Evolutionary conservation across 441 rosid species (phyloP).

Genomic region (Gossypium schwendimanii): DNA sequence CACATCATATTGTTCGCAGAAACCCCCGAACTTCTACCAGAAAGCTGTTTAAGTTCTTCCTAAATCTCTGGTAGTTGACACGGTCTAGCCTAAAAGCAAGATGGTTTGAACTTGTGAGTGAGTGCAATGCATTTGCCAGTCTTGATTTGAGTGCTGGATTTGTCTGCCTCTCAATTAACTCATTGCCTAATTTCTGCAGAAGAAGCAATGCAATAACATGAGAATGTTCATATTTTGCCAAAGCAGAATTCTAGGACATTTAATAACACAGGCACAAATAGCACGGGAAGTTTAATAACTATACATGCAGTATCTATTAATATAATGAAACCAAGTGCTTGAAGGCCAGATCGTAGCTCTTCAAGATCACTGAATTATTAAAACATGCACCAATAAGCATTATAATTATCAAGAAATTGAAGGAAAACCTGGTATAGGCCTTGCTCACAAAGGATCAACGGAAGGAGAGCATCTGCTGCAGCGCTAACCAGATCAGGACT

Average conservation of each 20-base stretch:
- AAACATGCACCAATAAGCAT: background rate
- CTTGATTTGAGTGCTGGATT: slow-evolving; percentile 51
- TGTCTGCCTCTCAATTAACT: slow-evolving; percentile 68
- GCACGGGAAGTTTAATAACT: background rate
- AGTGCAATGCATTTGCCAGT: slow-evolving; percentile 66
- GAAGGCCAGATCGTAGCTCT: background rate
- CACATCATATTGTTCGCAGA: slow-evolving; percentile 37
- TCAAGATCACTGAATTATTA: background rate
- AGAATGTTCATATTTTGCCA: background rate
- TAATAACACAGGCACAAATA: background rate
- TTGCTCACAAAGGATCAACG: slow-evolving; percentile 89
- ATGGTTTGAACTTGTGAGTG: slow-evolving; percentile 78
- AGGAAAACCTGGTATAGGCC: slow-evolving; percentile 68
- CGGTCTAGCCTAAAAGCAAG: slow-evolving; percentile 75
- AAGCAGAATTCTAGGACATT: background rate
- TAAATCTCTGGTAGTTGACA: slow-evolving; percentile 75
- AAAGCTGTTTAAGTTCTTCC: slow-evolving; percentile 78
- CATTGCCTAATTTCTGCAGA: slow-evolving; percentile 66
- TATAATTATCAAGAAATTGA: background rate
- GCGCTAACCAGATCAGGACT: slow-evolving; percentile 83
- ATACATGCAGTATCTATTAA: background rate
- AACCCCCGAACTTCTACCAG: slow-evolving; percentile 86
- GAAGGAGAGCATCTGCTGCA: slow-evolving; percentile 95
- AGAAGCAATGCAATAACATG: background rate
- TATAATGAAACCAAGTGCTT: background rate